Percentiles rank a stretch among this genome's conserved stretches.
Conservation (phyloP, 345 rosid species). For the Brassica nigra region DNA sequence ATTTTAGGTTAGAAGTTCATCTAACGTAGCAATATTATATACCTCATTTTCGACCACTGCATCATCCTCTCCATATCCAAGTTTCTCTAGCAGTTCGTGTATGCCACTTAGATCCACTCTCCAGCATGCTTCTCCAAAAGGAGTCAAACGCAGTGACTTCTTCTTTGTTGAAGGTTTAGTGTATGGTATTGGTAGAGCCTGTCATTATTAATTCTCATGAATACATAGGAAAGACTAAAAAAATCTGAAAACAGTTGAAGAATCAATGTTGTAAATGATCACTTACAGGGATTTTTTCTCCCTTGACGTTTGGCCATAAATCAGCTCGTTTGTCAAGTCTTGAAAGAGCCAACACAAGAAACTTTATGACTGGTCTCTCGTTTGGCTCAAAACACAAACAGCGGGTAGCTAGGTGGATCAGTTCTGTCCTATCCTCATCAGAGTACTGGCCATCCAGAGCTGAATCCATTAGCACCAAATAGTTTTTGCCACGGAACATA, state of each 20-base stretch:
- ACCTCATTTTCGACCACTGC: slow-evolving; percentile 87
- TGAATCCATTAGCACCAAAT: slow-evolving; percentile 93
- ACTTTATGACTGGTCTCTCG: slow-evolving; percentile 91
- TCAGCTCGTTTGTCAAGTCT: slow-evolving; percentile 84
- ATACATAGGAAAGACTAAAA: slow-evolving; percentile 13
- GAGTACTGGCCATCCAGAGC: slow-evolving; percentile 94
- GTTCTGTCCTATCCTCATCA: slow-evolving; percentile 92
- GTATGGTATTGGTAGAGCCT: slow-evolving; percentile 61
- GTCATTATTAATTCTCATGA: slow-evolving; percentile 25
- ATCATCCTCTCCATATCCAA: slow-evolving; percentile 94
- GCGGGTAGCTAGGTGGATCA: slow-evolving; percentile 81
- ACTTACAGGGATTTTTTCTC: slow-evolving; percentile 31
- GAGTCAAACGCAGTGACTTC: slow-evolving; percentile 56
- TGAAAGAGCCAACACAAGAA: slow-evolving; percentile 72
- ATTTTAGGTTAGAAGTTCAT: no score
- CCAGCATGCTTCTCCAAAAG: slow-evolving; percentile 85
- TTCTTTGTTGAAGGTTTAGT: slow-evolving; percentile 51
- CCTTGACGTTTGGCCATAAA: slow-evolving; percentile 48
- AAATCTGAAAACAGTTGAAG: not conserved
- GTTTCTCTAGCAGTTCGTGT: slow-evolving; percentile 79
- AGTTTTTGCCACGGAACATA: slow-evolving; percentile 85
- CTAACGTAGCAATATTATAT: not conserved
- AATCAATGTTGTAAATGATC: slow-evolving; percentile 10
- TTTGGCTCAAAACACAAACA: slow-evolving; percentile 91
- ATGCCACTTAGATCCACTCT: slow-evolving; percentile 86